Conservation (phyloP, 2,329 filamentous ascomycete species). For the Macroventuria anomochaeta region DNA sequence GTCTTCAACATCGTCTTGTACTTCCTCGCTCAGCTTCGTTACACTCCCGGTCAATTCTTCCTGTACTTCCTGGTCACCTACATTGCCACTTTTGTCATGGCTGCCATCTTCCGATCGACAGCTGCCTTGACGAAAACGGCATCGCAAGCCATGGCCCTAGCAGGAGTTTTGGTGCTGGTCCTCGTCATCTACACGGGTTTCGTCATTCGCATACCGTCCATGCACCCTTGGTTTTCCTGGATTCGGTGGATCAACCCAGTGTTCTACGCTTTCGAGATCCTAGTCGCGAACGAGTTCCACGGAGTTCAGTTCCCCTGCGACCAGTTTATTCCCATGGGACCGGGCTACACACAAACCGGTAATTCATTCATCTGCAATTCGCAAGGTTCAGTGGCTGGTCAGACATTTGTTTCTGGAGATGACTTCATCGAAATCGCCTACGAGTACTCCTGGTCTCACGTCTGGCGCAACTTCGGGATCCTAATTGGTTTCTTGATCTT, state of each 20-base stretch:
- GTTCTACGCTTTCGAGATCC: conserved; percentile 77
- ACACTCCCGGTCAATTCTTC: conserved; percentile 79
- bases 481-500: conserved; percentile 68
- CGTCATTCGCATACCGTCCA: conserved; percentile 69
- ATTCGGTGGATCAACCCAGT: conserved; percentile 72
- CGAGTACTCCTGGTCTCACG: conserved; percentile 51
- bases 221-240: conserved; percentile 51
- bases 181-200: conserved; percentile 74
- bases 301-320: conserved; percentile 46
- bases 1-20: conserved; percentile 82
- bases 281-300: conserved; percentile 75
- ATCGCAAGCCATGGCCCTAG: conserved; percentile 62
- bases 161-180: conserved; percentile 64
- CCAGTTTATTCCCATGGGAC: conserved; percentile 47
- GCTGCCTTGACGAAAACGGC: conserved; percentile 74
- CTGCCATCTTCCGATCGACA: conserved; percentile 81
- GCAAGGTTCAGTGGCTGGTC: conserved; percentile 50
- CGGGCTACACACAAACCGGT: conserved; percentile 38
- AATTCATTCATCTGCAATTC: conserved; percentile 47
- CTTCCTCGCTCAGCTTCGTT: conserved; percentile 81
- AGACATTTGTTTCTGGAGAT: conserved; percentile 50
- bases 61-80: conserved; percentile 71
- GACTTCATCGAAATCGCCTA: conserved; percentile 42
- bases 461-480: conserved; percentile 64
- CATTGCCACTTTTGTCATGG: conserved; percentile 71